Evolutionary conservation across 768 basidiomycete species (phyloP), one percentile per base, ranked within the genome.

Genomic region (Pleurotus pulmonarius): DNA sequence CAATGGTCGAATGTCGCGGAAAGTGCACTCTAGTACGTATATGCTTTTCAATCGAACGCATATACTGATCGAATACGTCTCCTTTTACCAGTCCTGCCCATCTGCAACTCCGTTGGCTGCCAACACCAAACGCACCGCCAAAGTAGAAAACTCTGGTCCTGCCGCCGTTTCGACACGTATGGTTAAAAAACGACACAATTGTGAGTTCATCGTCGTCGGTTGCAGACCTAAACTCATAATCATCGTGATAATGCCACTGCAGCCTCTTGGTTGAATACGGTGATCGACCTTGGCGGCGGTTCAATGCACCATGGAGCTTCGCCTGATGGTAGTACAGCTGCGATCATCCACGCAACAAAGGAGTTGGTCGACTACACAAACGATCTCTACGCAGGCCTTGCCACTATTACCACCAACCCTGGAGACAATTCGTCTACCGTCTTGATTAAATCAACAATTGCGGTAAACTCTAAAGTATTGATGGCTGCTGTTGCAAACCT

Each of bases 1-100:
- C 51, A 13, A 53, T 34, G 38, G 39, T 53, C 16, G 51, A 40
- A 53, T 53, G 51, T 18, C 51, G 51, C 13, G 51, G 51, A n/a
- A 53, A 53, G 22, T 53, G 51, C n/a, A 13, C 51, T 41, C n/a
- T 24, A 18, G 51, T 53, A 41, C 6, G 51, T 47, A 5, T 15
- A 47, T 26, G 13, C 13, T 53, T 41, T 16, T 13, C 8, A 12
- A 53, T 40, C 2, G 1, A 5, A 37, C 51, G 51, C 39, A 22
- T 40, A 40, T 40, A 43, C 24, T 9, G 3, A 53, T 22, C 15
- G 16, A 24, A 15, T 12, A 20, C 22, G 20, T 41, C 22, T 16
- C 7, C 13, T 44, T 15, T 4, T 3, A 44, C 15, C 13, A 44
- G 41, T 44, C 41, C n/a, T 44, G 41, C 9, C 41, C 41, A 7